Base-by-base conservation (phyloP, 352 stramenopile genomes). In the Phytophthora pseudosyringae region DNA sequence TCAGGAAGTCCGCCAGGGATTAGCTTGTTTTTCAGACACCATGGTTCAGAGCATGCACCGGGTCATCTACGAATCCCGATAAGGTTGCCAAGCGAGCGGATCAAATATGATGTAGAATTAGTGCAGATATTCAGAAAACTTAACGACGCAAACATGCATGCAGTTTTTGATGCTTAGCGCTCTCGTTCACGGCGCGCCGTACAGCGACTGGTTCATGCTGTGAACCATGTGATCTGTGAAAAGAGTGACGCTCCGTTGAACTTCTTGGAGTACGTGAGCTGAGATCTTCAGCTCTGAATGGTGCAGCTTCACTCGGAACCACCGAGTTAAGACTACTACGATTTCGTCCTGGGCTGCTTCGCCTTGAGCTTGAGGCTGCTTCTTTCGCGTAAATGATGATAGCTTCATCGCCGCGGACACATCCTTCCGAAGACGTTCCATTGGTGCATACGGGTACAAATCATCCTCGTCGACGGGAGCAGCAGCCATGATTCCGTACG, bases 11-110 rank as follows among this genome's bases (percentile, higher is more conserved):
- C 71, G 71, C 6, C 67, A 79, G 28, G 71, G 71, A 0, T 33
- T 76, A 11, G 63, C 67, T 10, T 71, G 67, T 38, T 79, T 76
- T 52, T 74, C 63, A 2, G 71, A 79, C 41, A 69, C 67, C 5
- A 79, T 79, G 71, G 67, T 74, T 43, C 66, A 73, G 25, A 79
- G 63, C 39, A 79, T 79, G 67, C 71, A 75, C 35, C 66, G 71
- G 15, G 61, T 73, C 35, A 78, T 78, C 25, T 78, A 70, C 33
- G 66, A 78, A 32, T 57, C 59, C 28, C 54, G 45, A 25, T 66
- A 61, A 59, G 21, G 5, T 50, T 18, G 55, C 32, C 9, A 11
- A 7, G 31, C 18, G 35, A 38, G 25, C 31, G 16, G 43, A 60
- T 35, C 43, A 46, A 45, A 36, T 36, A 54, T 59, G 40, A 51